A percentile compares a stretch with the other conserved stretches of the same genome.
These are phyloP conservation scores for Phytophthora sp. DNA, from an alignment of 352 stramenopile species.

Conservation along the genomic window DNA sequence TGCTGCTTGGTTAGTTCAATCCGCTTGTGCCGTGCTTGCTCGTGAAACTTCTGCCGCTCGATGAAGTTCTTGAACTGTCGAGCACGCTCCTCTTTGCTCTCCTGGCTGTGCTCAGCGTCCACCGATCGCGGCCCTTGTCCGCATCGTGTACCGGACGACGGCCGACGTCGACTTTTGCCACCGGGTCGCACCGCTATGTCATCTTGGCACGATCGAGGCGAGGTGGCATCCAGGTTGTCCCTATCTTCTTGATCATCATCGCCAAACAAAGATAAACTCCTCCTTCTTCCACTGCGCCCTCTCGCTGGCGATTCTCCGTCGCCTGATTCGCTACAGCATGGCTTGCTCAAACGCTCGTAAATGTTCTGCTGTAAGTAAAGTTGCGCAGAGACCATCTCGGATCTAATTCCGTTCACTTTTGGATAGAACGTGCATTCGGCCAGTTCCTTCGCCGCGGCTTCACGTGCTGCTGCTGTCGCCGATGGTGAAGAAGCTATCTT, in stretches of 20 bases:
- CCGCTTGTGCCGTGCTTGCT: constrained; percentile 67
- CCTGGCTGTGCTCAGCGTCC: constrained; percentile 44
- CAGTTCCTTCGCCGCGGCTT: constrained; percentile 66
- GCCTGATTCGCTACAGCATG: constrained; percentile 41
- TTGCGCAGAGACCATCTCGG: constrained; percentile 84
- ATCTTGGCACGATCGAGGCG: constrained; percentile 47
- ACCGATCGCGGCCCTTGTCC: constrained; percentile 61
- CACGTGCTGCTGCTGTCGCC: constrained; percentile 59
- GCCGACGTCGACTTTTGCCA: constrained; percentile 23
- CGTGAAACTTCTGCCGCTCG: constrained; percentile 75
- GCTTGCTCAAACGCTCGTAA: constrained; percentile 80
- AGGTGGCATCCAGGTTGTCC: constrained; percentile 29
- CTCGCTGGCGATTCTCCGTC: constrained; percentile 27
- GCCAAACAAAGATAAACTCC: constrained; percentile 40
- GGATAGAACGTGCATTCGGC: constrained; percentile 81
- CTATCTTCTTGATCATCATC: constrained; percentile 43
- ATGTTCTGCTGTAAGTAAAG: constrained; percentile 89
- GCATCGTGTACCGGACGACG: neutral
- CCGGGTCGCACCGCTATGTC: constrained; percentile 55
- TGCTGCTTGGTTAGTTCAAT: constrained; percentile 72
- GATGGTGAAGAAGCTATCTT: constrained; percentile 42
- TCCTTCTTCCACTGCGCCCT: constrained; percentile 29
- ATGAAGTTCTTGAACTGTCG: constrained; percentile 74
- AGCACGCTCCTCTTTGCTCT: constrained; percentile 57
- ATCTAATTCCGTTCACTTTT: constrained; percentile 76